These are phyloP conservation scores for Samsoniella hepiali DNA, from an alignment of 2,329 filamentous ascomycete species.

Conservation along the genomic window DNA sequence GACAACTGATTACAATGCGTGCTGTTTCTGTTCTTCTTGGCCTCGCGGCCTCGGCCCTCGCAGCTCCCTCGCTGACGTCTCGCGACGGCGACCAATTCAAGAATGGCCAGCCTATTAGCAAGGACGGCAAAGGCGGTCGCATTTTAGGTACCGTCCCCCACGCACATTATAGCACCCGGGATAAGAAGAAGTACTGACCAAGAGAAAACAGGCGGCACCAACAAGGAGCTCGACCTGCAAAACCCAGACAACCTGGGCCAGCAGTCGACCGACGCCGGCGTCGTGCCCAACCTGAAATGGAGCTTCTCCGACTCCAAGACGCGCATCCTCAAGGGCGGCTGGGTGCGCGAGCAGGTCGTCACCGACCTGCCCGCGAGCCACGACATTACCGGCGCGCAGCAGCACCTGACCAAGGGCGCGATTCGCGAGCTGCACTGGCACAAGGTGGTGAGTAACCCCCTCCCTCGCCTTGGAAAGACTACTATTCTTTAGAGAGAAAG, in stretches of 20 bases:
- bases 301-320: slow-evolving; percentile 67
- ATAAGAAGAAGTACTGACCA: background rate
- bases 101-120: slow-evolving; percentile 55
- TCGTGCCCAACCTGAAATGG: slow-evolving; percentile 67
- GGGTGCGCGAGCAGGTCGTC: slow-evolving; percentile 63
- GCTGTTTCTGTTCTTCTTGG: background rate
- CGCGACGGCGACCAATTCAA: slow-evolving; percentile 36
- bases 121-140: slow-evolving; percentile 54
- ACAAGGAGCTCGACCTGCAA: slow-evolving; percentile 56
- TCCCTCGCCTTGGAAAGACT: background rate
- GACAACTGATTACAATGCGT: background rate
- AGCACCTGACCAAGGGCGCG: slow-evolving; percentile 64
- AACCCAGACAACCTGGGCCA: slow-evolving; percentile 63
- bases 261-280: slow-evolving; percentile 59
- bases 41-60: slow-evolving; percentile 17
- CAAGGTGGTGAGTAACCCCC: slow-evolving; percentile 45
- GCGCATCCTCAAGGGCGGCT: slow-evolving; percentile 59
- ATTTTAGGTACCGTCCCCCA: slow-evolving; percentile 47
- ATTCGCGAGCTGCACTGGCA: slow-evolving; percentile 68
- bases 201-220: slow-evolving; percentile 54
- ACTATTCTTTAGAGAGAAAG: background rate
- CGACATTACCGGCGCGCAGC: slow-evolving; percentile 65
- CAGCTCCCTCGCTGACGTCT: slow-evolving; percentile 23
- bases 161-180: background rate
- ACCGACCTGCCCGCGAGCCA: slow-evolving; percentile 63